These are phyloP conservation scores for Lonicera japonica DNA, from an alignment of 129 eudicot species.

Conservation along the genomic window DNA sequence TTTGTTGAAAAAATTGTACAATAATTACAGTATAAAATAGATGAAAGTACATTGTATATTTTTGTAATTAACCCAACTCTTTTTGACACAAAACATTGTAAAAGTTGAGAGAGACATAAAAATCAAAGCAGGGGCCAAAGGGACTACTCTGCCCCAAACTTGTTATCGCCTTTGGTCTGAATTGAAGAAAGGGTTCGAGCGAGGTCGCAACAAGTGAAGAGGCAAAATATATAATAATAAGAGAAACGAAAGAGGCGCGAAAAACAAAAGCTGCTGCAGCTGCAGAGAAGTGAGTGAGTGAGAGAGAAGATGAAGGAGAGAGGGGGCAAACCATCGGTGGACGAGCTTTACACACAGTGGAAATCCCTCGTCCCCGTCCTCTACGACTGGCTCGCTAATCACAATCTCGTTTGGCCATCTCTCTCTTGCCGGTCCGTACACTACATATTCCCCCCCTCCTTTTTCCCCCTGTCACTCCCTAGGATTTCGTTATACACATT, in stretches of 20 bases:
- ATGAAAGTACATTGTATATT: too few relatives aligned
- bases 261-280: not conserved
- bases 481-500: constrained; percentile 36
- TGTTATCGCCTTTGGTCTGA: too few relatives aligned
- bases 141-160: too few relatives aligned
- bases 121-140: too few relatives aligned
- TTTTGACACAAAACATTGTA: too few relatives aligned
- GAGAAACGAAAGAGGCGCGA: constrained; percentile 8
- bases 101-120: too few relatives aligned
- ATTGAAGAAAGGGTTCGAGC: too few relatives aligned
- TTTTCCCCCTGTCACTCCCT: not conserved
- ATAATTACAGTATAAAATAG: too few relatives aligned
- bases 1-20: too few relatives aligned
- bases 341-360: constrained; percentile 77
- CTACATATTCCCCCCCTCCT: not conserved
- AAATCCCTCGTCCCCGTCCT: constrained; percentile 81
- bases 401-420: constrained; percentile 93
- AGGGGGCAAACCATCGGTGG: constrained; percentile 41
- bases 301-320: constrained; percentile 27
- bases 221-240: too few relatives aligned
- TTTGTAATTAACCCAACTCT: too few relatives aligned
- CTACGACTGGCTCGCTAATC: constrained; percentile 91
- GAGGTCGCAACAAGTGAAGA: too few relatives aligned
- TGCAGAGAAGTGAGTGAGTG: not conserved
- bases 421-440: constrained; percentile 68